A percentile compares a stretch with the other conserved stretches of the same genome.
These are phyloP conservation scores for Astragalus glycyphyllos DNA, from an alignment of 306 rosid species.

Conservation along the genomic window DNA sequence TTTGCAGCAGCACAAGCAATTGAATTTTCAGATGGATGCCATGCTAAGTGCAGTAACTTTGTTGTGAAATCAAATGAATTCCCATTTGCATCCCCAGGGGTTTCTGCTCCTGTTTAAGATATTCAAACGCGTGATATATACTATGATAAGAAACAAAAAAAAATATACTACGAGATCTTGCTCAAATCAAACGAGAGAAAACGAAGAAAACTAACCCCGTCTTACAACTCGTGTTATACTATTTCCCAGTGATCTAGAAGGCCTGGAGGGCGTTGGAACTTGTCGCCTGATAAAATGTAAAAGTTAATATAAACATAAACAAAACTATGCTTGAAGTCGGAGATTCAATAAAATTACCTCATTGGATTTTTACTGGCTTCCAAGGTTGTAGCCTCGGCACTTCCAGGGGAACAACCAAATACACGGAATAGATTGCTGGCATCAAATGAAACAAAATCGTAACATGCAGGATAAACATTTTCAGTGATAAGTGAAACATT, in stretches of 20 bases:
- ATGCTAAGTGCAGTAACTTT: constrained; percentile 96
- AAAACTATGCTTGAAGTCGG: constrained; percentile 29
- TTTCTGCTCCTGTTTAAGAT: constrained; percentile 72
- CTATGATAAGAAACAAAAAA: neutral
- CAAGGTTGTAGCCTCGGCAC: constrained; percentile 79
- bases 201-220: constrained; percentile 63
- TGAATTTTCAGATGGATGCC: constrained; percentile 96
- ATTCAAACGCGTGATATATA: neutral
- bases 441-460: constrained; percentile 44
- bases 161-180: neutral
- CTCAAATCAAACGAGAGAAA: constrained; percentile 1
- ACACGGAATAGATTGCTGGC: constrained; percentile 95
- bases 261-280: constrained; percentile 92
- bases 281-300: constrained; percentile 67
- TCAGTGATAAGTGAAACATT: neutral
- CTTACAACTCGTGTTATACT: constrained; percentile 92
- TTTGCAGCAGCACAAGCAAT: constrained; percentile 99
- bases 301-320: constrained; percentile 1
- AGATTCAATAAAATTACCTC: constrained; percentile 62
- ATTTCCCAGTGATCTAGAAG: constrained; percentile 90
- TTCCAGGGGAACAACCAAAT: constrained; percentile 86
- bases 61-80: constrained; percentile 95
- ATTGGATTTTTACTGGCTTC: constrained; percentile 99
- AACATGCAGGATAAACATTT: constrained; percentile 21
- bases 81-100: constrained; percentile 89